Evolutionary conservation across 257 asterid genomes (phyloP).

Genomic region (Solanum bulbocastanum): DNA sequence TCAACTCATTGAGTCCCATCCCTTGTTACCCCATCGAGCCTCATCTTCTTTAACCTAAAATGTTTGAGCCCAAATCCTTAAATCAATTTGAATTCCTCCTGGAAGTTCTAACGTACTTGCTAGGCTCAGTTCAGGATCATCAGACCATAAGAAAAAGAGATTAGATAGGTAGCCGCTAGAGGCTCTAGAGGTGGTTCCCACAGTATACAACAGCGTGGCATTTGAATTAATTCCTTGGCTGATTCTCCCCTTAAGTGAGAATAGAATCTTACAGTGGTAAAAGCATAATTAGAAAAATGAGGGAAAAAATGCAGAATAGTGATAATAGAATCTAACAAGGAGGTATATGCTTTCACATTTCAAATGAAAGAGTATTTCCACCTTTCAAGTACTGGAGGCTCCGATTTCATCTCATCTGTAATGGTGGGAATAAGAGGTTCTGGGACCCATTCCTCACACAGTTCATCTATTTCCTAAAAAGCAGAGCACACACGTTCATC

Average conservation of each 20-base stretch:
- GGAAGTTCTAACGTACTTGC: background rate
- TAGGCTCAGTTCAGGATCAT: background rate
- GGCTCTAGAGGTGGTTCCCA: background rate
- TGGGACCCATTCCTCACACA: conserved; percentile 93
- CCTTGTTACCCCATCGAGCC: background rate
- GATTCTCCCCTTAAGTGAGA: background rate
- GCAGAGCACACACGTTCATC: conserved; percentile 9
- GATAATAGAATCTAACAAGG: background rate
- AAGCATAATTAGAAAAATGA: background rate
- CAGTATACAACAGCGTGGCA: background rate
- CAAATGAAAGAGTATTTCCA: conserved; percentile 11
- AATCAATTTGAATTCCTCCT: background rate
- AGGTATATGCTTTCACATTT: background rate
- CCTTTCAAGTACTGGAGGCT: conserved; percentile 88
- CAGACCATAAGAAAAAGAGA: background rate
- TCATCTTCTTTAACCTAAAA: background rate
- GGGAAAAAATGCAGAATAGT: background rate
- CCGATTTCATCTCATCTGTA: conserved; percentile 56
- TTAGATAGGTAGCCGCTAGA: background rate
- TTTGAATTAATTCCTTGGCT: background rate
- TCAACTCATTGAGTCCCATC: background rate
- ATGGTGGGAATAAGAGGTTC: conserved; percentile 74
- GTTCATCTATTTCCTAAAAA: conserved; percentile 89
- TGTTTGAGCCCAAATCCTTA: background rate
- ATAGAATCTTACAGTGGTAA: background rate